Base-by-base conservation (phyloP, 2,329 filamentous ascomycete genomes). In the Lasiodiplodia citricola region DNA sequence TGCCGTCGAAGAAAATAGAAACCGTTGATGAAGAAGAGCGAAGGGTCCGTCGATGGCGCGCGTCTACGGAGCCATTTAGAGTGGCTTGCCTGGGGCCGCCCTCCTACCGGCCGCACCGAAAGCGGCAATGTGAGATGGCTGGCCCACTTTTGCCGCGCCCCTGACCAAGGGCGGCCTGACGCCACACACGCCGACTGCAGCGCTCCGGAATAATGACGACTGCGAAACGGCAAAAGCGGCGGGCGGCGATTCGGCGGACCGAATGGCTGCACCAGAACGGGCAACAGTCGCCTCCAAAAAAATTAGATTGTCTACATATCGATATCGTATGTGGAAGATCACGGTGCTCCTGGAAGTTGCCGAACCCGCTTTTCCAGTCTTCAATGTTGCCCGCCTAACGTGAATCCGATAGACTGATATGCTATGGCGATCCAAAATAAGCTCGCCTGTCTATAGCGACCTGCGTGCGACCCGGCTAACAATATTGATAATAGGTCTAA, bases 401-500 rank as follows among this genome's bases (percentile, higher is more conserved):
- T 23, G 52, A 64, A 64, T 54, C 60, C 47, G 60, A 64, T 64
- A 38, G 44, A 38, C 60, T 21, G 47, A 52, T 52, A 51, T 64
- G 47, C 38, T 63, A 50, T 63, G 58, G 58, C 60, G 47, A 64
- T 64, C 60, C 60, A 28, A 50, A 50, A 52, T 50, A 64, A 52
- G 60, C 60, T 64, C 60, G 60, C 60, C 44, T 52, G 47, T 28
- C 60, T 64, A 52, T 64, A 64, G 60, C 44, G 28, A 50, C 8
- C 5, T 52, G 60, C 60, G 28, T 64, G 41, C 25, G 21, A 41
- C 35, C n/a, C 18, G 8, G 60, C 47, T 47, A 52, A 64, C 47
- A 52, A 37, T 64, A 64, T 64, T 64, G 60, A 64, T 52, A 35
- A 64, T 52, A 52, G 47, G 60, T 52, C 47, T 52, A 64, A 64